These are phyloP conservation scores for Amyloporia xantha DNA, from an alignment of 768 basidiomycete genomes.

Conservation along the genomic window DNA sequence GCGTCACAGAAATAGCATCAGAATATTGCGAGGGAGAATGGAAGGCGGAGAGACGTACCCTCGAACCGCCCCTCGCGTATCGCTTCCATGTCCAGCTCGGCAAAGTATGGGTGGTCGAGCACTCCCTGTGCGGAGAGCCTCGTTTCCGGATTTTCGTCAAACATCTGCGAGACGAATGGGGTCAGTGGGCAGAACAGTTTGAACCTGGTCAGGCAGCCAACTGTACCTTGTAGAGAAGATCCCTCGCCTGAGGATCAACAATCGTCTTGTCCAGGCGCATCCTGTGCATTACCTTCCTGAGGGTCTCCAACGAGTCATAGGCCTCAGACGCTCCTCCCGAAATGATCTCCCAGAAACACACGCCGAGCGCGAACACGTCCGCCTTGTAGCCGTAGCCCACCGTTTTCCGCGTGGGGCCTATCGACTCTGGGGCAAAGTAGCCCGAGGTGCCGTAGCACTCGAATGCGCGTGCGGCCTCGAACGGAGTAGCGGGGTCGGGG, in stretches of 20 bases:
- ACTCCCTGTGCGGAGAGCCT: not conserved
- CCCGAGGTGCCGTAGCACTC: constrained; percentile 29
- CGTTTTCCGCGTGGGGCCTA: constrained; percentile 13
- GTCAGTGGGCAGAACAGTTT: not conserved
- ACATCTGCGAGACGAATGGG: not conserved
- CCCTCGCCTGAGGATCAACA: not conserved
- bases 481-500: not conserved
- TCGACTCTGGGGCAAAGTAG: constrained; percentile 41
- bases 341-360: constrained; percentile 25
- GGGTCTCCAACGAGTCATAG: not conserved
- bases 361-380: constrained; percentile 38
- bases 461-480: not conserved
- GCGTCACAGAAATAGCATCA: not conserved
- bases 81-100: not conserved
- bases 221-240: not conserved
- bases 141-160: not conserved
- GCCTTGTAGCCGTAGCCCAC: constrained; percentile 35
- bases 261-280: too few relatives aligned
- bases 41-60: not conserved
- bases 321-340: not conserved
- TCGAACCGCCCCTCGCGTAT: not conserved
- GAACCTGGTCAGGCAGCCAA: not conserved
- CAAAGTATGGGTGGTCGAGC: not conserved
- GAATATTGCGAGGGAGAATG: not conserved
- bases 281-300: not conserved